Percentiles rank a stretch among this genome's conserved stretches.
These are phyloP conservation scores for Amaranthus tricolor DNA, from an alignment of 179 eudicot species.

Conservation along the genomic window DNA sequence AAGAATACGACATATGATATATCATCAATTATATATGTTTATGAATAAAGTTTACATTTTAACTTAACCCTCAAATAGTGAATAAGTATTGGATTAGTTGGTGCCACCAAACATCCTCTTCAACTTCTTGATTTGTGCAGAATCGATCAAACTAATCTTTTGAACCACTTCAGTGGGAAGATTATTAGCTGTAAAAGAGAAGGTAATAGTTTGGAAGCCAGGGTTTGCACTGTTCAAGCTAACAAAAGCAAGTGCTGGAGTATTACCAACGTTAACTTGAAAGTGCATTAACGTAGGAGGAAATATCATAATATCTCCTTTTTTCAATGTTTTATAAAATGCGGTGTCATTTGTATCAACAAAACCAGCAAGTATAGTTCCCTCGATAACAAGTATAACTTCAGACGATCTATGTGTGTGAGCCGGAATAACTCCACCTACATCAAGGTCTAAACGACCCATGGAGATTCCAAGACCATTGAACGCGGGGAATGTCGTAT, in stretches of 20 bases:
- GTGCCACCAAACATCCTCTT: constrained; percentile 5
- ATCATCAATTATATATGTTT: too few species aligned
- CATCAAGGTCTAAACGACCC: constrained; percentile 16
- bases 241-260: neutral
- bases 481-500: constrained; percentile 10
- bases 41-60: too few species aligned
- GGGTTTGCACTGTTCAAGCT: neutral
- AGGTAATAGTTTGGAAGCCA: neutral
- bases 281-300: neutral
- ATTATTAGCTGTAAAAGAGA: neutral
- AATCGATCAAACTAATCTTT: neutral
- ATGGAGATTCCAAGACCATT: constrained; percentile 18
- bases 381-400: constrained; percentile 4
- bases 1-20: too few species aligned
- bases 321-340: constrained; percentile 7
- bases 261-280: neutral
- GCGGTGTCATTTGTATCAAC: neutral
- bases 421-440: constrained; percentile 10
- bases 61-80: too few species aligned
- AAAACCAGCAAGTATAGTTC: constrained; percentile 14
- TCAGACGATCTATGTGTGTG: constrained; percentile 19
- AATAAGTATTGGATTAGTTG: neutral
- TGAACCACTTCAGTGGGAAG: constrained; percentile 9
- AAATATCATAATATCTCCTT: constrained; percentile 14
- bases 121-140: neutral